Conservation (phyloP, 805 yeast species). For the Saitoella complicata region DNA sequence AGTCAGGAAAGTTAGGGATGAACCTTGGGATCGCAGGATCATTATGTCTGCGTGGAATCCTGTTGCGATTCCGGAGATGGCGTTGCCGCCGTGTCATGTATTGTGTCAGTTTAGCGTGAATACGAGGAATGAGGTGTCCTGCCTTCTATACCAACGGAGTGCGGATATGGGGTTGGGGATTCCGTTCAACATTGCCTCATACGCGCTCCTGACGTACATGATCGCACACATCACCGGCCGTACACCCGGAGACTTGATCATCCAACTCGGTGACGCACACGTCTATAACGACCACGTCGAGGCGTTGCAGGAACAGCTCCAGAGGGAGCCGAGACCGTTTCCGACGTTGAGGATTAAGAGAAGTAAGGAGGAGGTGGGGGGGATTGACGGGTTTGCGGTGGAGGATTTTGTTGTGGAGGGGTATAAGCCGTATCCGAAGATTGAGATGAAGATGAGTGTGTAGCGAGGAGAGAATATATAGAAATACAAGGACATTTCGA, state of each 20-base stretch:
- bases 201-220: slow-evolving; percentile 83
- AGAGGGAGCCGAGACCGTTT: slow-evolving; percentile 59
- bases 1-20: slow-evolving; percentile 61
- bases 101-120: slow-evolving; percentile 84
- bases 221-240: slow-evolving; percentile 88
- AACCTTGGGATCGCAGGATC: slow-evolving; percentile 89
- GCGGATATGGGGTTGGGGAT: slow-evolving; percentile 99
- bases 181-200: slow-evolving; percentile 94
- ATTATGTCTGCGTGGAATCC: slow-evolving; percentile 98
- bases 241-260: slow-evolving; percentile 91
- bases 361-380: slow-evolving; percentile 28
- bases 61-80: slow-evolving; percentile 85
- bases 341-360: slow-evolving; percentile 65
- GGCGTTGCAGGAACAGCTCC: slow-evolving; percentile 66
- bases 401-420: slow-evolving; percentile 75
- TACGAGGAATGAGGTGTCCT: slow-evolving; percentile 40
- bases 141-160: slow-evolving; percentile 88
- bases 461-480: no score
- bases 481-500: no score
- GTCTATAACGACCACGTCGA: slow-evolving; percentile 87
- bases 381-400: slow-evolving; percentile 72
- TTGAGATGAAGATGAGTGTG: slow-evolving; percentile 96
- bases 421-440: slow-evolving; percentile 67
- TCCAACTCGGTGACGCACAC: slow-evolving; percentile 94
- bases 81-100: slow-evolving; percentile 96